Evolutionary conservation across 768 basidiomycete genomes (phyloP).

Genomic region (Agaricus sinodeliciosus): DNA sequence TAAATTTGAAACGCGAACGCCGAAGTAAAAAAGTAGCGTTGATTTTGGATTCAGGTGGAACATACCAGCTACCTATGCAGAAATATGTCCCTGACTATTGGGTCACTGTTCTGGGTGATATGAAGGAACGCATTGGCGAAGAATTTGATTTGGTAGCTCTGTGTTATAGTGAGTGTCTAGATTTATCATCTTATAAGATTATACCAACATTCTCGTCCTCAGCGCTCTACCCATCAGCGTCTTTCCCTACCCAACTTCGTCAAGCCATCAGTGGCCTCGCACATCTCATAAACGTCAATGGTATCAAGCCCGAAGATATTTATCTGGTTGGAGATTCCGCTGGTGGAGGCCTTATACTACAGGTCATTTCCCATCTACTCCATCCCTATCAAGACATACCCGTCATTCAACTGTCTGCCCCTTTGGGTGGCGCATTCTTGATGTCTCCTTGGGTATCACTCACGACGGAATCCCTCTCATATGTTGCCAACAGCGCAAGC

Average conservation of each 20-base stretch:
- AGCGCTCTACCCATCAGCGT: constrained; percentile 27
- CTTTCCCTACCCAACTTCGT: constrained; percentile 28
- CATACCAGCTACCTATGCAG: constrained; percentile 19
- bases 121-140: constrained; percentile 15
- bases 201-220: background rate
- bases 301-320: constrained; percentile 24
- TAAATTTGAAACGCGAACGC: constrained; percentile 8
- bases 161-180: constrained; percentile 21
- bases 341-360: constrained; percentile 29
- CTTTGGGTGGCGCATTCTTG: constrained; percentile 25
- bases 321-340: constrained; percentile 34
- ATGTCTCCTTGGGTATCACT: constrained; percentile 35
- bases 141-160: constrained; percentile 24
- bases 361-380: constrained; percentile 28
- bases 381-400: constrained; percentile 26
- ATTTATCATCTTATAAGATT: background rate
- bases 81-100: constrained; percentile 20
- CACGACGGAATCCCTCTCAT: constrained; percentile 14
- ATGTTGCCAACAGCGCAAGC: constrained; percentile 1
- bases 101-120: constrained; percentile 20
- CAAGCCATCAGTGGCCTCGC: constrained; percentile 25
- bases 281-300: constrained; percentile 21
- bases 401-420: constrained; percentile 15
- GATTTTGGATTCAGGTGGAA: constrained; percentile 22
- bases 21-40: background rate